These are phyloP conservation scores for Groenewaldozyma sp. DNA, from an alignment of 1,139 yeast species.

Conservation along the genomic window DNA sequence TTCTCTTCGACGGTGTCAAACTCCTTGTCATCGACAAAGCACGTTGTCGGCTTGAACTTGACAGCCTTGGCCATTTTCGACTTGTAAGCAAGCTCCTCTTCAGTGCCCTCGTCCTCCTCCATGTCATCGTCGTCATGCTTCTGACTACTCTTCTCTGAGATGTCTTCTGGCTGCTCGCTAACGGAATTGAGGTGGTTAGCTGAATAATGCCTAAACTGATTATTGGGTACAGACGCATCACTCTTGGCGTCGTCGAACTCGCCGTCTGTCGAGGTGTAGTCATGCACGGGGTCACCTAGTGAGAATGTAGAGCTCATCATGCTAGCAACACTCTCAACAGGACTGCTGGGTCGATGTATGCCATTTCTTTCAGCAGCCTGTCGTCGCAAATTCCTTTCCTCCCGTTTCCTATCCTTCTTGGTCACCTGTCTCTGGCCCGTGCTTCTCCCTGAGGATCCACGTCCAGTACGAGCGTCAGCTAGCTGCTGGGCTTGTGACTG, in stretches of 20 bases:
- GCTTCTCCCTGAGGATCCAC: conserved; percentile 20
- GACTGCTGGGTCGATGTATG: conserved; percentile 13
- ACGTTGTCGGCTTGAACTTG: conserved; percentile 55
- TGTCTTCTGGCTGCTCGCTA: not conserved
- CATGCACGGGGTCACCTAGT: conserved; percentile 45
- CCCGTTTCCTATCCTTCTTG: conserved; percentile 31
- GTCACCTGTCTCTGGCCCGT: conserved; percentile 28
- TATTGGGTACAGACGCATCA: conserved; percentile 20
- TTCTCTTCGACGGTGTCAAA: conserved; percentile 50
- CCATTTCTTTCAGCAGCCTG: conserved; percentile 9
- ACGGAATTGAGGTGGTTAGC: not conserved
- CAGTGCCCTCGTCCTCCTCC: conserved; percentile 29
- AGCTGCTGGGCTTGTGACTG: conserved; percentile 29
- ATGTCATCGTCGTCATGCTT: conserved; percentile 16
- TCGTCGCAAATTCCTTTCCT: conserved; percentile 24
- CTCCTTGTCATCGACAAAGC: conserved; percentile 64
- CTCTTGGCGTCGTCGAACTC: conserved; percentile 21
- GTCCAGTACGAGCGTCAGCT: conserved; percentile 41
- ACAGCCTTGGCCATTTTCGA: conserved; percentile 41
- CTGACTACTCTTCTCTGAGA: not conserved
- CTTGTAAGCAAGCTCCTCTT: conserved; percentile 28
- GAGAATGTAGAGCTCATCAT: conserved; percentile 60
- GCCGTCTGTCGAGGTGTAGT: conserved; percentile 23
- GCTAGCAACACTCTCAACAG: conserved; percentile 20
- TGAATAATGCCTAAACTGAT: conserved; percentile 3